Evolutionary conservation across 2,329 filamentous ascomycete genomes (phyloP).

Genomic region (Neonectria punicea): DNA sequence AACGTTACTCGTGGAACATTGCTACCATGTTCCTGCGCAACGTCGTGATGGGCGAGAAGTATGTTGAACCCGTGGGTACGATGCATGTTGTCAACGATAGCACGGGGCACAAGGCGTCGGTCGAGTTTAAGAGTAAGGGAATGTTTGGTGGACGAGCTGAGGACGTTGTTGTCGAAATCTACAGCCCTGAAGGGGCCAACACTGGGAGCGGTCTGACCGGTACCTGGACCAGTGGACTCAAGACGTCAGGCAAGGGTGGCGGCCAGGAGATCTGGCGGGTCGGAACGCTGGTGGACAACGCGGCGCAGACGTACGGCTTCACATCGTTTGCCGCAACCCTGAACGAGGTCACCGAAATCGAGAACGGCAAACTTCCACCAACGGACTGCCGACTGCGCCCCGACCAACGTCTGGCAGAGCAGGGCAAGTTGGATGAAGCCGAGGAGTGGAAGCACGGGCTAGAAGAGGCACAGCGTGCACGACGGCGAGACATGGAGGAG

Average conservation of each 20-base stretch:
- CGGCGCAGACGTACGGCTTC: constrained; percentile 84
- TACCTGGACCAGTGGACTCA: constrained; percentile 84
- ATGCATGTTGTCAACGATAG: constrained; percentile 89
- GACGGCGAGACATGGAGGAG: constrained; percentile 80
- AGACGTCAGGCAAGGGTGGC: constrained; percentile 68
- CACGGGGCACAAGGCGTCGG: constrained; percentile 82
- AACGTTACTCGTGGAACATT: constrained; percentile 88
- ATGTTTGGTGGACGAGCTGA: constrained; percentile 97
- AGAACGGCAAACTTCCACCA: constrained; percentile 77
- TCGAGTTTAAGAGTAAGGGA: constrained; percentile 92
- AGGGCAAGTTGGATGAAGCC: constrained; percentile 83
- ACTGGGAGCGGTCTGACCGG: constrained; percentile 77
- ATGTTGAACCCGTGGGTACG: constrained; percentile 91
- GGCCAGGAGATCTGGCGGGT: constrained; percentile 81
- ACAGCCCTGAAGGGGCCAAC: constrained; percentile 71
- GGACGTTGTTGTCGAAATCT: constrained; percentile 83
- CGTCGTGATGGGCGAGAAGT: constrained; percentile 97
- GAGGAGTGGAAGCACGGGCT: constrained; percentile 85
- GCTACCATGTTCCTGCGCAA: constrained; percentile 94
- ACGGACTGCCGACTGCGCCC: constrained; percentile 88
- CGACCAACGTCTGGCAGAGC: constrained; percentile 87
- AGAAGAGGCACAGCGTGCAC: constrained; percentile 84
- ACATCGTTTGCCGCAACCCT: constrained; percentile 86
- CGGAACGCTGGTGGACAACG: constrained; percentile 81
- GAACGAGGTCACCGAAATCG: constrained; percentile 87